Conservation (phyloP, 202 grass and related monocot species). For the Panicum hallii region DNA sequence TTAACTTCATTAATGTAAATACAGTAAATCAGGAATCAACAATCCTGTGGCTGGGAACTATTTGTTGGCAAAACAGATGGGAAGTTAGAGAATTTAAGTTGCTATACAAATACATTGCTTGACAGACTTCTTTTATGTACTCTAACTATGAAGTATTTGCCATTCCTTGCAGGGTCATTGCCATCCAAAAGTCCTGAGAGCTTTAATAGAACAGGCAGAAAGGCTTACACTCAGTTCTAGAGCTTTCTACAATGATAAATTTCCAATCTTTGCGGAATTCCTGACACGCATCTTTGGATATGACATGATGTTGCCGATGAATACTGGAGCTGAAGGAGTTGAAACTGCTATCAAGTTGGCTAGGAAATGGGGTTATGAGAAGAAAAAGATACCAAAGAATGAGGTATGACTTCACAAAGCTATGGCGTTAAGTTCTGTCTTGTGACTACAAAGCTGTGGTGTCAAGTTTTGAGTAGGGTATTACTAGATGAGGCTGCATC, state of each 20-base stretch:
- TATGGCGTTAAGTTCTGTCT: background rate
- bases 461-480: background rate
- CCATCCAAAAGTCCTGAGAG: conserved; percentile 85
- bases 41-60: background rate
- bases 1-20: background rate
- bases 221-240: conserved; percentile 95
- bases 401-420: conserved; percentile 53
- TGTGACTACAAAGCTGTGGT: too few relatives aligned
- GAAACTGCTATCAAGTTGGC: conserved; percentile 95
- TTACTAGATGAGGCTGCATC: conserved; percentile 5
- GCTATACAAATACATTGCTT: background rate
- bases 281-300: conserved; percentile 88
- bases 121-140: background rate
- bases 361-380: conserved; percentile 97
- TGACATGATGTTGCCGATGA: conserved; percentile 98
- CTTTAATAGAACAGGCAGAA: conserved; percentile 83
- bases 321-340: conserved; percentile 96
- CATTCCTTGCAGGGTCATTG: conserved; percentile 74
- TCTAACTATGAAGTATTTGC: conserved; percentile 11
- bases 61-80: background rate
- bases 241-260: conserved; percentile 95
- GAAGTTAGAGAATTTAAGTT: background rate
- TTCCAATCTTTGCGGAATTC: conserved; percentile 83
- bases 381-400: conserved; percentile 87
- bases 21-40: background rate